Base-by-base conservation (phyloP, 768 basidiomycete species). In the Hydnomerulius pinastri region DNA sequence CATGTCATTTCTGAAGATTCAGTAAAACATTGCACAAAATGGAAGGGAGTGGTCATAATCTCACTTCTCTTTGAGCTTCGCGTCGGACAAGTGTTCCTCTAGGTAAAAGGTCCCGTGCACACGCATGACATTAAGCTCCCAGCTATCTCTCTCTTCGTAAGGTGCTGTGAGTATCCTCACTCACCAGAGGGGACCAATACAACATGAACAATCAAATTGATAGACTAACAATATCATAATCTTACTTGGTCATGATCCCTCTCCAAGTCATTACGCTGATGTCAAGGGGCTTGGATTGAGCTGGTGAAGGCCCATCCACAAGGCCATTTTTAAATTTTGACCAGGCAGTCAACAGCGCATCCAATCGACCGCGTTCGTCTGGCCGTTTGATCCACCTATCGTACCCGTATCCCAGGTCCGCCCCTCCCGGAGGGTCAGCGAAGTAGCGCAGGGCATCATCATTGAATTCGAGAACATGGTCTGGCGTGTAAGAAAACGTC, bases 91-190 rank as follows among this genome's bases (percentile, higher is more conserved):
- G 60, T 89, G 85, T 58, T 90, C 90, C 64, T 90, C 88, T 24
- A 90, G 72, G 60, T 90, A 92, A 18, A 92, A 54, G 2, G 83
- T 85, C 11, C 81, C 87, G 44, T 82, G 73, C 1, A 88, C 66
- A 27, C 64, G 70, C 92, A 95, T 95, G 21, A 88, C 83, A 59
- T 95, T 93, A 62, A 95, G 67, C 35, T 88, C 85, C 83, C 85
- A 92, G 0, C 76, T 75, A 21, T 94, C 92, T 36, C 82, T 74
- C 17, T 85, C 82, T 71, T 94, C 92, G 64, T 92, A 92, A 13
- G 90, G 86, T 4, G 89, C 83, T 44, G 81, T 85, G 67, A 94
- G 68, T 59, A 95, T 85, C 66, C 90, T 92, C 69, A 46, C 77
- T 75, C 76, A 65, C 69, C 49, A 56, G 59, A 61, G 61, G 41